Base-by-base conservation (phyloP, 371 early-diverging fungal genomes). In the Apophysomyces sp. region DNA sequence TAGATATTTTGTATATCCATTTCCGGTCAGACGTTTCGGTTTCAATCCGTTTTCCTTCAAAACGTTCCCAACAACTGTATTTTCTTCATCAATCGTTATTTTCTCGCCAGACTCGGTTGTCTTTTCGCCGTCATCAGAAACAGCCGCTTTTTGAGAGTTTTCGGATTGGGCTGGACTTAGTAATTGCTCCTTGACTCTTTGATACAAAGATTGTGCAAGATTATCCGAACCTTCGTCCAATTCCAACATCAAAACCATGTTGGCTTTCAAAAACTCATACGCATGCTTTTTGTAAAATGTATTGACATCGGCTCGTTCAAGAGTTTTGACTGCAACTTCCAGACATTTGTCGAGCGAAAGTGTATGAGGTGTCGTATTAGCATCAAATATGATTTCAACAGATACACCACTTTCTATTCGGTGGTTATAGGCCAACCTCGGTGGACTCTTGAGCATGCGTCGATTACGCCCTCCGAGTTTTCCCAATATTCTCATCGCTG, bases 401-500 rank as follows among this genome's bases (percentile, higher is more conserved):
- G 87, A 85, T 26, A 93, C 67, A 2, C 90, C 92, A 56, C 74
- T 75, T 52, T 89, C 86, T 0, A 78, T 69, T 6, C 78, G 81
- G 6, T 71, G 57, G 21, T 82, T 74, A 57, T 77, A 80, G 15
- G 67, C 66, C 9, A 93, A 76, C 29, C 76, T 76, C 4, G 89
- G 84, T 4, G 91, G 84, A 31, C 88, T 87, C 61, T 87, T 87
- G 28, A 96, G 77, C 75, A 91, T 81, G 29, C 90, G 76, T 21
- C 94, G 83, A 71, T 94, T 96, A 29, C 94, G 78, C 0, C 98
- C 98, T 8, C 99, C 99, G 15, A 99, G 85, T 70, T 98, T 98
- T 16, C 99, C 99, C 4, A 99, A 80, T 53, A 99, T 97, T 2
- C 98, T 84, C 74, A 95, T 88, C 3, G 98, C 94, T 0, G 92